phyloP scores from a whole-genome alignment of 306 rosid genomes.

The Inga laurina region DNA sequence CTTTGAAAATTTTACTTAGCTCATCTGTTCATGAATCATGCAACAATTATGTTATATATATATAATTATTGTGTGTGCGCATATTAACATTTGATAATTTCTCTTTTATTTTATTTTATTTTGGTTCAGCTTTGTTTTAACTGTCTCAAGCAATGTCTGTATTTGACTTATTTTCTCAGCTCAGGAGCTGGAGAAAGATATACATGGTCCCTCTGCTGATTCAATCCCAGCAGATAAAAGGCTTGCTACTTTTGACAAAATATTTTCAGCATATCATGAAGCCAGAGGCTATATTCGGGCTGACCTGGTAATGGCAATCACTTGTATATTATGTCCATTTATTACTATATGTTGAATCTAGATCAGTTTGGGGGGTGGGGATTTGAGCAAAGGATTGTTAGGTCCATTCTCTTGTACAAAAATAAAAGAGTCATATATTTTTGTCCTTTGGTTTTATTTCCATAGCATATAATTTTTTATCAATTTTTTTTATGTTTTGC shows the following conservation, averaged over 20 bases:
- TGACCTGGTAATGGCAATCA: constrained; percentile 78
- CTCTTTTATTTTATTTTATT: neutral
- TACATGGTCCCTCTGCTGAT: constrained; percentile 68
- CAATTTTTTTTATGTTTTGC: constrained; percentile 19
- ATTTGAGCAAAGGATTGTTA: neutral
- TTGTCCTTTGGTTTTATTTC: constrained; percentile 11
- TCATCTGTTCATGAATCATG: neutral
- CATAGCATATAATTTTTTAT: constrained; percentile 11
- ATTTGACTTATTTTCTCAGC: constrained; percentile 63
- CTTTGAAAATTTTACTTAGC: neutral
- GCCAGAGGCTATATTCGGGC: constrained; percentile 91
- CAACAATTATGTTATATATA: neutral
- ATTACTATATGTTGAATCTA: neutral
- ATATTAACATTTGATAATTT: neutral
- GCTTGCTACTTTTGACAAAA: constrained; percentile 81
- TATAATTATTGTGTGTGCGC: neutral
- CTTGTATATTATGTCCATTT: constrained; percentile 15
- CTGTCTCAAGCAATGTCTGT: constrained; percentile 32
- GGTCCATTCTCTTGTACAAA: neutral
- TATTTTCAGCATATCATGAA: constrained; percentile 91
- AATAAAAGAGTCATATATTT: neutral
- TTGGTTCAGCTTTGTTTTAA: neutral
- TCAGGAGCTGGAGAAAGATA: constrained; percentile 93
- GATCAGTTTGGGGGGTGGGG: neutral
- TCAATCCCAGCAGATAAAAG: constrained; percentile 79